Conservation (phyloP, 78 protist species). For the Dictyostelium brefeldianum region DNA sequence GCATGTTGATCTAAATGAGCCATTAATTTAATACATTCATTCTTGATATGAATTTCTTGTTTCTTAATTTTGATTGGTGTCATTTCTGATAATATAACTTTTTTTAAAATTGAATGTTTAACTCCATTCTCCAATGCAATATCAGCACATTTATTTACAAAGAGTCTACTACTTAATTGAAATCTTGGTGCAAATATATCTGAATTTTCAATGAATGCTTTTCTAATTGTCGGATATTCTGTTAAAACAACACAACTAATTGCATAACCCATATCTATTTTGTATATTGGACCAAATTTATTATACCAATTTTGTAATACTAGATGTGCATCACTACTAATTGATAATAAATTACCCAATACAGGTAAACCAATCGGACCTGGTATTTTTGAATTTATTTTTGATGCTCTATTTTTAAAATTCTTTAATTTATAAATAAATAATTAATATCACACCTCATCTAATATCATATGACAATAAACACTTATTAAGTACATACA, state of each 20-base stretch:
- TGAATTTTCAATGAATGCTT: constrained; percentile 31
- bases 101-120: neutral
- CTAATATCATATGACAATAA: too few species aligned
- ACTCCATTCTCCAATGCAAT: neutral
- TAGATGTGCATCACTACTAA: neutral
- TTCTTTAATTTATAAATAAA: too few species aligned
- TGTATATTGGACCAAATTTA: constrained; percentile 26
- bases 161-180: neutral
- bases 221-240: constrained; percentile 3
- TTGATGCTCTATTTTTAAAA: neutral
- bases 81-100: neutral
- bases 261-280: neutral
- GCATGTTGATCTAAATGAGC: neutral
- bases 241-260: constrained; percentile 10
- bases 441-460: too few species aligned
- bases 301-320: neutral
- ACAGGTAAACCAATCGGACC: neutral
- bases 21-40: neutral
- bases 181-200: neutral
- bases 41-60: neutral
- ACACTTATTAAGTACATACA: too few species aligned
- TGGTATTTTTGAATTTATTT: constrained; percentile 1
- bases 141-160: neutral
- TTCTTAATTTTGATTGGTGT: neutral
- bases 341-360: neutral